Base-by-base conservation (phyloP, 1,139 yeast genomes). In the Meyerozyma guilliermondii region DNA sequence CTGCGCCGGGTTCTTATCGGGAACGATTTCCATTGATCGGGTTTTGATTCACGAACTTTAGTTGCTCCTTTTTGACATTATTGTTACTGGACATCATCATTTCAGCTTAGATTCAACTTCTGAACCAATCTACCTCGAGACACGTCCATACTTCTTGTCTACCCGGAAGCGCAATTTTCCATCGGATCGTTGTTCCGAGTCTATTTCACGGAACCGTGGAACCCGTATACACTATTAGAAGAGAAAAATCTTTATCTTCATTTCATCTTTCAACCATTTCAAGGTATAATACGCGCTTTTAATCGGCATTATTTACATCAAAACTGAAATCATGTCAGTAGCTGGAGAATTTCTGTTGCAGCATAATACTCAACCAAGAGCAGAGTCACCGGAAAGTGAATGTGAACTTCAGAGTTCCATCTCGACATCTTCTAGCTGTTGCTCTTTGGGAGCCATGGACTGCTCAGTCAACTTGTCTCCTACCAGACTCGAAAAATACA, bases 1-100 rank as follows among this genome's bases (percentile, higher is more conserved):
- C 33, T 29, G 33, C 33, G 33, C 33, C 33, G 18, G 33, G 33
- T 13, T 29, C 18, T 29, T 29, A 29, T 29, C 33, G 14, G 33
- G 28, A 26, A 26, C 16, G 14, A 29, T 13, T 27, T 13, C 33
- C 18, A 13, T 29, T 29, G 18, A n/a, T 13, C 14, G 33, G 17
- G 8, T 29, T 29, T 26, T 26, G 28, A n/a, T 26, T 26, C 13
- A 20, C 22, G 22, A 20, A 20, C 22, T 7, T 20, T 20, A 20
- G 22, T 20, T 20, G 22, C 22, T 20, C 7, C 22, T 20, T 20
- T 20, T 4, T 20, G 22, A 20, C 22, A 20, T 20, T 7, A 20
- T 20, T 20, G 22, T 20, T 20, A 20, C 22, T 3, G 22, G 22
- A 20, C 22, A 20, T 20, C 22, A 20, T 20, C 7, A 6, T 20